phyloP scores from a whole-genome alignment of 257 asterid species.

The Solanum dulcamara region DNA sequence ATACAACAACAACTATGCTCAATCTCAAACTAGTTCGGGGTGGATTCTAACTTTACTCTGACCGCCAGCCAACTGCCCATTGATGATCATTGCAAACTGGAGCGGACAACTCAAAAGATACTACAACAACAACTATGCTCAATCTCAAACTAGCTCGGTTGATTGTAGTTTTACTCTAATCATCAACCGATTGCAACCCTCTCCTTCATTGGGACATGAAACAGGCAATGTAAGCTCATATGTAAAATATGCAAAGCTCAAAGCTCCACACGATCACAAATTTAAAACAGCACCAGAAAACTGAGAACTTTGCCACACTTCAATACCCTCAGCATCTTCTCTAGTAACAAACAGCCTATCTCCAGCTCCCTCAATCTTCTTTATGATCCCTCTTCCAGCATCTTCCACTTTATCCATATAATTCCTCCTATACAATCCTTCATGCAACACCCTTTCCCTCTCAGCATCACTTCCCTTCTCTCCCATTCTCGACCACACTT shows the following conservation, averaged over 20 bases:
- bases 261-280: conserved; percentile 16
- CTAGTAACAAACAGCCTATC: conserved; percentile 75
- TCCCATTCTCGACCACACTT: conserved; percentile 75
- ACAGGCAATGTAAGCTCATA: not conserved
- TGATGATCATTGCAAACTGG: not conserved
- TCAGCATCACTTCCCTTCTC: conserved; percentile 7
- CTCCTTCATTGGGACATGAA: not conserved
- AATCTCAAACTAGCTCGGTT: not conserved
- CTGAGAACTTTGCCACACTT: conserved; percentile 83
- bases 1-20: not conserved
- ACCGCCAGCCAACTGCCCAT: not conserved
- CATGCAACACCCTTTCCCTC: conserved; percentile 24
- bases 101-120: not conserved
- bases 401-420: conserved; percentile 65
- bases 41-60: not conserved
- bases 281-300: conserved; percentile 45
- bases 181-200: not conserved
- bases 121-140: not conserved
- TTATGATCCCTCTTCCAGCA: conserved; percentile 59
- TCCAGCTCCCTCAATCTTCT: conserved; percentile 84
- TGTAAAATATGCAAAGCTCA: not conserved
- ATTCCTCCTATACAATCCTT: conserved; percentile 69
- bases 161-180: not conserved
- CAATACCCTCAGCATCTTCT: conserved; percentile 80
- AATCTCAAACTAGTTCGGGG: not conserved